Conservation (phyloP, 257 asterid genomes). For the Asclepias syriaca region DNA sequence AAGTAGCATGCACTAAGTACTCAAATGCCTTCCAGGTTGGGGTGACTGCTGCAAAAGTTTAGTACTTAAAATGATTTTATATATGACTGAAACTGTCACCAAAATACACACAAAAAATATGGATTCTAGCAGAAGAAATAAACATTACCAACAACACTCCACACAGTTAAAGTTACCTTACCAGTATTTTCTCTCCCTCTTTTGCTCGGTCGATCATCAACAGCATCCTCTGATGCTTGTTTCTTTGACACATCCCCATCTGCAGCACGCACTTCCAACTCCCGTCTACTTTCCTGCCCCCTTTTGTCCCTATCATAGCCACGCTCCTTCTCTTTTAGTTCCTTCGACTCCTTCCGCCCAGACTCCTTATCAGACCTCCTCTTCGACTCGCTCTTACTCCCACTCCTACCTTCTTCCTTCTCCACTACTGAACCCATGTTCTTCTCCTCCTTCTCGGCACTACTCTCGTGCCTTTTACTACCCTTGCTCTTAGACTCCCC, state of each 20-base stretch:
- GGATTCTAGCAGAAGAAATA: conserved; percentile 7
- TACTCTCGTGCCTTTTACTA: conserved; percentile 60
- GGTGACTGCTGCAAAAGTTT: background rate
- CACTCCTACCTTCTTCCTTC: conserved; percentile 54
- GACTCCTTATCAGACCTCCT: conserved; percentile 82
- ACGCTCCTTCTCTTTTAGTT: conserved; percentile 69
- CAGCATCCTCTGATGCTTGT: conserved; percentile 48
- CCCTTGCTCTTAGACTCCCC: conserved; percentile 61
- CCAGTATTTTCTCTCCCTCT: conserved; percentile 70
- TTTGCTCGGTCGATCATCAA: conserved; percentile 63
- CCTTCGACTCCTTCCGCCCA: conserved; percentile 61
- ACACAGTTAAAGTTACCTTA: conserved; percentile 49
- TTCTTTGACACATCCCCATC: conserved; percentile 50
- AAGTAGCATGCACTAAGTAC: background rate
- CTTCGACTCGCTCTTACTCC: conserved; percentile 59
- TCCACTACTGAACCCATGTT: conserved; percentile 39
- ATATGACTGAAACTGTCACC: background rate
- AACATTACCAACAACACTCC: conserved; percentile 20
- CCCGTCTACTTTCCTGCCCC: conserved; percentile 53
- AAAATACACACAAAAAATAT: conserved; percentile 1
- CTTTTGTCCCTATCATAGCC: conserved; percentile 69
- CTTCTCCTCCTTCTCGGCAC: conserved; percentile 61
- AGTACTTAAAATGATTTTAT: background rate
- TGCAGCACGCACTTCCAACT: conserved; percentile 31
- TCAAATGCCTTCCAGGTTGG: background rate